Conservation (phyloP, 2,329 filamentous ascomycete genomes). For the Fusarium proliferatum region DNA sequence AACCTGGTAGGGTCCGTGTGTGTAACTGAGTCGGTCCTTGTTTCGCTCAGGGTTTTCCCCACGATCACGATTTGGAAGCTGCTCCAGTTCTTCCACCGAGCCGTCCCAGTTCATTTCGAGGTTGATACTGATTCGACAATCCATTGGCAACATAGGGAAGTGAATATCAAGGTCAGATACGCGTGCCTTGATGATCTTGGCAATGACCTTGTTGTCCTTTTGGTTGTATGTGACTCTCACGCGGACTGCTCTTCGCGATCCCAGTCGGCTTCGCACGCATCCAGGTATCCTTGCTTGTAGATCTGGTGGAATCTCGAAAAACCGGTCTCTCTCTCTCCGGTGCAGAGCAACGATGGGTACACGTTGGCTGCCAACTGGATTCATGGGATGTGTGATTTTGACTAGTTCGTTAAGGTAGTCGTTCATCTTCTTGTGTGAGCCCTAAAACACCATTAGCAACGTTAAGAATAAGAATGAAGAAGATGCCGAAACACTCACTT, state of each 20-base stretch:
- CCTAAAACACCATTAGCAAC: conserved; percentile 56
- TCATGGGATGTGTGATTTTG: conserved; percentile 66
- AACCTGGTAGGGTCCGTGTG: conserved; percentile 86
- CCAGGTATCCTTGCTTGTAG: conserved; percentile 71
- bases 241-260: conserved; percentile 55
- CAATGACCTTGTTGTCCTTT: conserved; percentile 74
- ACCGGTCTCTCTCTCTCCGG: conserved; percentile 83
- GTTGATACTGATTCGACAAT: conserved; percentile 94
- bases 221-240: conserved; percentile 80
- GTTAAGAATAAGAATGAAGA: no score
- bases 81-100: conserved; percentile 66
- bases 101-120: conserved; percentile 91
- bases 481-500: conserved; percentile 64
- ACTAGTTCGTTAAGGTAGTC: conserved; percentile 81
- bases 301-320: conserved; percentile 77
- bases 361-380: conserved; percentile 59
- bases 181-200: conserved; percentile 92
- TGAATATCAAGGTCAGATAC: conserved; percentile 89
- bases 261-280: conserved; percentile 69
- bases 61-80: conserved; percentile 46
- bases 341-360: conserved; percentile 83
- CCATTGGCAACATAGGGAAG: conserved; percentile 80
- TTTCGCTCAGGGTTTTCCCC: conserved; percentile 69
- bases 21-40: conserved; percentile 94
- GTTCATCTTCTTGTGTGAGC: conserved; percentile 86